Evolutionary conservation across 441 rosid genomes (phyloP), one percentile per base, ranked within the genome.

Genomic region (Gossypium armourianum): DNA sequence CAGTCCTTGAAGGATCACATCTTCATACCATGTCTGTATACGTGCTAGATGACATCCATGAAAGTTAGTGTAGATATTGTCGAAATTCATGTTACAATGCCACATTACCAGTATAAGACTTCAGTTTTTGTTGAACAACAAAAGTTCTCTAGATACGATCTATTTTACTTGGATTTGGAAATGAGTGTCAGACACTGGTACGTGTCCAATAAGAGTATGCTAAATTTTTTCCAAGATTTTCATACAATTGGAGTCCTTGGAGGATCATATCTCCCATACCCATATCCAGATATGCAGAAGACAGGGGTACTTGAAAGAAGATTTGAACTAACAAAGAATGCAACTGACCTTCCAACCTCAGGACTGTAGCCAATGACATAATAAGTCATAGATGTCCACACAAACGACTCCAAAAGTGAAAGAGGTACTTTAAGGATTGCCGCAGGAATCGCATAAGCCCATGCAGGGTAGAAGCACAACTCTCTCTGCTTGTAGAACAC

Each of bases 301-400:
- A 49, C 17, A 13, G 5, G 54, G 7, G 17, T 49, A 49, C 54
- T 4, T 49, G 6, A 49, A 49, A n/a, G 5, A 49, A 49, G 15
- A 56, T 13, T 56, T 12, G 13, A 21, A 20, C 29, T 9, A 56
- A 56, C 29, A 62, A 1, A 16, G 26, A 55, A 47, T 49, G 40
- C 12, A 6, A 40, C 82, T 70, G 17, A 83, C 86, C 86, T 82
- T 72, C 71, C 83, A 58, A 60, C 67, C 74, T 84, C 82, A 21
- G 90, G 85, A 67, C 83, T 84, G 68, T 73, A 86, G 40, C 90
- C 90, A 15, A 84, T 81, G 59, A 78, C 86, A 73, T 84, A 84
- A 69, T 86, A 86, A 56, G 90, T 82, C 2, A 86, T 78, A 62
- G 74, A 59, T 0, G 85, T 84, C 90, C 87, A 86, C 10, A 86